Evolutionary conservation across 106 monocot genomes (phyloP), one percentile per base, ranked within the genome.

Genomic region (Allium fistulosum): DNA sequence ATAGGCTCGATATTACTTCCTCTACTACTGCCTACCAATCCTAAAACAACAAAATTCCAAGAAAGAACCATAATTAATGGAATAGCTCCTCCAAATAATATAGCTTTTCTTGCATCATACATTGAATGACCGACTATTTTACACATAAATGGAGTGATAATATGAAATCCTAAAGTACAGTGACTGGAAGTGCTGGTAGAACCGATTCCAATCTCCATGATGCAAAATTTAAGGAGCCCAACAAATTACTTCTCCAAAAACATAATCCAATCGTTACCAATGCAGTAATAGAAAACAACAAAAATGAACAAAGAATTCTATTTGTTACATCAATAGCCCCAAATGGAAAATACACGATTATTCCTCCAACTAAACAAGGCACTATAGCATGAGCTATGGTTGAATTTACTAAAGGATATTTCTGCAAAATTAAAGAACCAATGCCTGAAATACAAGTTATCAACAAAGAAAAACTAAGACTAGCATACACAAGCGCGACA

Each of bases 91-190:
- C 93, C 93, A 15, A 83, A 56, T 0, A 93, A 75, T 49, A 93
- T 86, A 7, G 86, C 93, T 28, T 68, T 85, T 7, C 88, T 68
- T 0, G 85, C 88, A 76, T 86, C 79, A 4, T 66, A 49, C 45
- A 65, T 69, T 1, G 78, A 80, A 50, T 77, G 69, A 15, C 86
- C 86, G 0, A 82, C 81, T 59, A 93, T 74, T 67, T 64, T 89
- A 67, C 93, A 93, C 49, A 86, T 77, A 66, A 89, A 89, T 3
- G 93, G 88, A 58, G 88, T 89, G 57, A 93, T 86, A 12, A 86
- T 88, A 53, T 93, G 93, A 60, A 93, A 93, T 2, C 93, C 93
- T 13, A 93, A 53, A 2, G 88, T 93, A 93, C 86, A 0, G 88
- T 84, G 17, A 89, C 83, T 7, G 86, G 88, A 22, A 93, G 77